Evolutionary conservation across 495 filamentous ascomycete species (phyloP), one percentile per base, ranked within the genome.

Genomic region (Penicillium verhagenii): DNA sequence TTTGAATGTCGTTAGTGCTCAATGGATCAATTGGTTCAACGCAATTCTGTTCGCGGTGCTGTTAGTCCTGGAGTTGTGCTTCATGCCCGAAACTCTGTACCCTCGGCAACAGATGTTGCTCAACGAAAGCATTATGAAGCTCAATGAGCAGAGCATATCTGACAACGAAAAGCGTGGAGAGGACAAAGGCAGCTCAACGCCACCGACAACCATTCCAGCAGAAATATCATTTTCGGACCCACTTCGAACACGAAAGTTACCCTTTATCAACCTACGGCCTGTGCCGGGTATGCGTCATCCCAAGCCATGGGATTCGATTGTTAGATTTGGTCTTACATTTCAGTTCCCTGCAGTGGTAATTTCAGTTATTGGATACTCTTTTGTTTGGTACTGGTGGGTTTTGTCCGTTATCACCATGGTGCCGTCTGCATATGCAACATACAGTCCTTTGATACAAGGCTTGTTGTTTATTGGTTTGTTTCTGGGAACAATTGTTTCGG

Each of bases 321-420:
- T 71, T 28, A 71, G 76, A 23, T 82, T 84, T 56, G 29, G 71
- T 25, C 68, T 73, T 57, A 80, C 77, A 1, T 84, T 76, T 54
- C 71, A 68, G 43, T 78, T 72, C 55, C 75, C 74, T 0, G 72
- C 72, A 6, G 70, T 84, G 0, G 61, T 70, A 0, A 65, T 83
- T 20, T 54, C 72, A 5, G 71, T 85, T 1, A 48, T 80, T 14
- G 70, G 75, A 18, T 87, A 81, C 65, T 77, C 69, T 48, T 86
- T 85, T 56, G 60, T 72, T 3, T 84, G 79, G 79, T 86, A 86
- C 64, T 86, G 83, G 83, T 86, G 82, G 82, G 65, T 87, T 10
- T 57, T 85, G 6, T 82, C 80, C 0, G 70, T 86, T 10, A 80
- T 86, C 20, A 86, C 84, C 3, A 74, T 82, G 70, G 67, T 84